Conservation (phyloP, 1,139 yeast genomes). For the Debaryomycetaceae sp. region DNA sequence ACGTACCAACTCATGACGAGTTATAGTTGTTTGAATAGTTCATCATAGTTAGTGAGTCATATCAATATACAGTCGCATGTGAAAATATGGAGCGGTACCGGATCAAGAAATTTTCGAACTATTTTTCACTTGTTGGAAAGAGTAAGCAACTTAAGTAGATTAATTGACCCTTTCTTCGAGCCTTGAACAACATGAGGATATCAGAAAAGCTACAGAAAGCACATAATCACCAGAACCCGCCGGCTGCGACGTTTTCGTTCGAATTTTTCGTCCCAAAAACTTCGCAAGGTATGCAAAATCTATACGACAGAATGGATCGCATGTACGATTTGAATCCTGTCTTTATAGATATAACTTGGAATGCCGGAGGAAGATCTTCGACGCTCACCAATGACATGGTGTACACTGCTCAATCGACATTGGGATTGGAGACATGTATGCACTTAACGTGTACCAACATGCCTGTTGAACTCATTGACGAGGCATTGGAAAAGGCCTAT, state of each 20-base stretch:
- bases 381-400: constrained; percentile 87
- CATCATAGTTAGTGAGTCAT: not conserved
- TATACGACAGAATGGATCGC: constrained; percentile 96
- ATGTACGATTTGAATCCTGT: constrained; percentile 92
- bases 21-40: constrained; percentile 5
- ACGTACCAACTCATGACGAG: constrained; percentile 7
- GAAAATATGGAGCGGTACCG: not conserved
- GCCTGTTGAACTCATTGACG: constrained; percentile 78
- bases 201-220: constrained; percentile 45
- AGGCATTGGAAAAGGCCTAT: constrained; percentile 82
- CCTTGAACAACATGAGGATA: constrained; percentile 34
- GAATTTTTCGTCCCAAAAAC: constrained; percentile 99
- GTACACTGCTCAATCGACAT: constrained; percentile 84
- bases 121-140: not conserved
- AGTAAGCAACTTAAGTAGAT: not conserved
- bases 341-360: constrained; percentile 96
- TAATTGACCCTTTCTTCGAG: not conserved
- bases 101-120: not conserved
- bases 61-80: not conserved
- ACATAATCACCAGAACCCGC: constrained; percentile 32
- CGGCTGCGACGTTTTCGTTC: constrained; percentile 77
- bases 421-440: constrained; percentile 96
- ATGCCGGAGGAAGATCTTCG: constrained; percentile 90
- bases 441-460: constrained; percentile 96
- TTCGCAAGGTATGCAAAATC: constrained; percentile 91